Percentiles rank a stretch among this genome's conserved stretches.
These are phyloP conservation scores for Pseudonectria foliicola DNA, from an alignment of 2,329 filamentous ascomycete species.

Conservation along the genomic window DNA sequence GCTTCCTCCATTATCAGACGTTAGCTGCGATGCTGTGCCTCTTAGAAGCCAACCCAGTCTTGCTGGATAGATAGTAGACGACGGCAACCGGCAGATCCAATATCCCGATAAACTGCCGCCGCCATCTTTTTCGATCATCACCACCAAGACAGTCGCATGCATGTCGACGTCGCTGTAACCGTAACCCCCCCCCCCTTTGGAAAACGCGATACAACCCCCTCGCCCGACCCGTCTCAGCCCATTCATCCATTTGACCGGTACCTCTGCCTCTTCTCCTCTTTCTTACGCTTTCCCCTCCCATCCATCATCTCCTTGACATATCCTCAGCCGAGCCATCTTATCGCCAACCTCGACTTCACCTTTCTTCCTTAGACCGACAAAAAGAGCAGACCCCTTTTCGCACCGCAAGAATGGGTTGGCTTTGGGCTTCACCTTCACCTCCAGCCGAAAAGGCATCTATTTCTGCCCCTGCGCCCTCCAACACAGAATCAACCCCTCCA, in stretches of 20 bases:
- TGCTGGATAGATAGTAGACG: background rate
- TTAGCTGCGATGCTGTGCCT: no score
- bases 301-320: background rate
- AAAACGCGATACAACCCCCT: background rate
- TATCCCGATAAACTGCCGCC: conserved; percentile 12
- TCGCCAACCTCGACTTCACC: no score
- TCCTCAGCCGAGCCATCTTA: no score
- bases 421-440: conserved; percentile 43
- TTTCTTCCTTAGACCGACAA: no score
- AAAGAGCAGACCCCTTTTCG: conserved; percentile 2
- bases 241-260: background rate
- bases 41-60: background rate
- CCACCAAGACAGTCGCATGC: conserved; percentile 7
- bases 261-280: background rate
- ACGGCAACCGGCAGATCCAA: conserved; percentile 21
- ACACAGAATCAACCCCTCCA: conserved; percentile 4
- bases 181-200: conserved; percentile 1
- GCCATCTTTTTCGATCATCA: background rate
- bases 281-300: background rate
- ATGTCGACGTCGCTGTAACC: conserved; percentile 1
- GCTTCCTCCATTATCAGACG: no score
- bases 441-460: conserved; percentile 17
- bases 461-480: conserved; percentile 12
- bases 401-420: conserved; percentile 49
- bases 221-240: conserved; percentile 1